phyloP scores from a whole-genome alignment of 1,284 basidiomycete species.

The Neolentinus lepideus region DNA sequence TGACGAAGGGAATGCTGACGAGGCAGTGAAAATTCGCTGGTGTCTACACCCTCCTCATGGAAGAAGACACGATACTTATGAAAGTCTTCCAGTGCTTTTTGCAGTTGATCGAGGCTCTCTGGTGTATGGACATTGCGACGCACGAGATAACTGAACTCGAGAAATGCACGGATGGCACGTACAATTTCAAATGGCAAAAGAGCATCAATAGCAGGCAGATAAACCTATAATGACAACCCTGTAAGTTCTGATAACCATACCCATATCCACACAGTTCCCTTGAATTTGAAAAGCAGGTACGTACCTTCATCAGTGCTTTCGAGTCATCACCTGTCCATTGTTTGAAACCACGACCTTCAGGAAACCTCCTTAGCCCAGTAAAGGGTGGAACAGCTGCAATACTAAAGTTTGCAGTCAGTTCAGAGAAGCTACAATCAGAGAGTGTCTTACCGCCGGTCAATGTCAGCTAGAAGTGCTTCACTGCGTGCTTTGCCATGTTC shows the following conservation, averaged over 20 bases:
- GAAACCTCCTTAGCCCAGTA: conserved; percentile 7
- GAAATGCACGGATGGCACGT: conserved; percentile 1
- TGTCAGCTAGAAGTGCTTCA: conserved; percentile 9
- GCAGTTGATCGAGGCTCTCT: not conserved
- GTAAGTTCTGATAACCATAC: no score
- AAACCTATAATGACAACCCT: no score
- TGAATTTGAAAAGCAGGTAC: not conserved
- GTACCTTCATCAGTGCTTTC: conserved; percentile 13
- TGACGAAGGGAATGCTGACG: conserved; percentile 13
- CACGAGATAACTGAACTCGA: conserved; percentile 11
- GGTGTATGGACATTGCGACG: conserved; percentile 2
- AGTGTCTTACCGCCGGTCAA: conserved; percentile 14
- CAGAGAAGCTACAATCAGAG: no score
- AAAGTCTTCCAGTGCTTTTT: not conserved
- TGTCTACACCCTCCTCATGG: not conserved
- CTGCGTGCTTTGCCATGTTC: conserved; percentile 5
- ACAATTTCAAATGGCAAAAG: conserved; percentile 7
- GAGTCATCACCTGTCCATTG: conserved; percentile 18
- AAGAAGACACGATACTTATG: not conserved
- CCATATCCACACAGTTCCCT: not conserved
- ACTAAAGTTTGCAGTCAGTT: conserved; percentile 1
- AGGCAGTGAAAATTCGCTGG: conserved; percentile 12
- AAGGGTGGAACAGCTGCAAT: conserved; percentile 9
- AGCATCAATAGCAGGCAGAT: conserved; percentile 7
- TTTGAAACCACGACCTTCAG: conserved; percentile 12